phyloP scores from a whole-genome alignment of 371 early-diverging fungal species.

The Lichtheimia corymbifera region DNA sequence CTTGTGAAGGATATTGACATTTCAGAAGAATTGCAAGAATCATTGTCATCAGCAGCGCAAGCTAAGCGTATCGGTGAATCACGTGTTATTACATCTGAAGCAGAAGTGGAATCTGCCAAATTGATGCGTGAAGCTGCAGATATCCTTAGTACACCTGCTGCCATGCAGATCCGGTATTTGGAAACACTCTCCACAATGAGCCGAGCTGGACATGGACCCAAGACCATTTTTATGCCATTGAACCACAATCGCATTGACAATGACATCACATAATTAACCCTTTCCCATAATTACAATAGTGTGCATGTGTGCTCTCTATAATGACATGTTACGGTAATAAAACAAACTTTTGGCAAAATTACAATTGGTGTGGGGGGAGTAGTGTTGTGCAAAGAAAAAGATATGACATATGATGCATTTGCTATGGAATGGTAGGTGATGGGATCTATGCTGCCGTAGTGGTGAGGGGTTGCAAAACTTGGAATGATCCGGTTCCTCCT shows the following conservation, averaged over 20 bases:
- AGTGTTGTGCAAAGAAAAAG: no score
- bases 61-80: slow-evolving; percentile 87
- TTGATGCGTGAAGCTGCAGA: slow-evolving; percentile 92
- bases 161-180: slow-evolving; percentile 85
- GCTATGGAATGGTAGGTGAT: slow-evolving; percentile 3
- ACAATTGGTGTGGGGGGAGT: no score
- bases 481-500: slow-evolving; percentile 96
- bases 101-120: slow-evolving; percentile 91
- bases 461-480: slow-evolving; percentile 70
- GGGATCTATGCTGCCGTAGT: slow-evolving; percentile 9
- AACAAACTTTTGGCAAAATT: no score
- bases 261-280: no score
- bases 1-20: slow-evolving; percentile 88
- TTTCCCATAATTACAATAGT: no score
- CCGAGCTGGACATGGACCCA: slow-evolving; percentile 59
- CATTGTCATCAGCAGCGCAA: slow-evolving; percentile 86
- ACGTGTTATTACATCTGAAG: slow-evolving; percentile 86
- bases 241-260: no score
- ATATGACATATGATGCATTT: no score
- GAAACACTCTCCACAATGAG: slow-evolving; percentile 85
- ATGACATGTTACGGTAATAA: no score
- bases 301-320: no score
- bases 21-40: slow-evolving; percentile 73
- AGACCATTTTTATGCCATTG: slow-evolving; percentile 74
- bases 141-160: slow-evolving; percentile 69